Evolutionary conservation across 2,329 filamentous ascomycete genomes (phyloP).

Genomic region (Madurella fahalii): DNA sequence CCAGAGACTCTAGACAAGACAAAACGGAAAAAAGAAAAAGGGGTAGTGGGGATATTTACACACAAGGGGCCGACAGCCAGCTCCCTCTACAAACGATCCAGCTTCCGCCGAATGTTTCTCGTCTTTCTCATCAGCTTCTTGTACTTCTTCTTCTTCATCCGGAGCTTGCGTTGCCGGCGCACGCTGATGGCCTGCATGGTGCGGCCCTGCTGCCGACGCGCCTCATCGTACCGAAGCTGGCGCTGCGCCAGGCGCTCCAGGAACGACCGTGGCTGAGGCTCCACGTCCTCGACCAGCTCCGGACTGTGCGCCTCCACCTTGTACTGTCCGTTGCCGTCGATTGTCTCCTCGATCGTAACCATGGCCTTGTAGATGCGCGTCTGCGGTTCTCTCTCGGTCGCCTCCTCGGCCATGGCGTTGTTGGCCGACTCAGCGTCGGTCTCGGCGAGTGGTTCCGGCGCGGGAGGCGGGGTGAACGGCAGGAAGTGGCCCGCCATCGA

Average conservation of each 20-base stretch:
- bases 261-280: slow-evolving; percentile 50
- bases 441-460: slow-evolving; percentile 56
- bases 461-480: slow-evolving; percentile 81
- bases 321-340: slow-evolving; percentile 55
- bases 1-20: slow-evolving; percentile 9
- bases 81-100: slow-evolving; percentile 57
- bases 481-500: slow-evolving; percentile 66
- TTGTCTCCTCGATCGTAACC: slow-evolving; percentile 64
- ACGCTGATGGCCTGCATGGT: slow-evolving; percentile 82
- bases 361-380: slow-evolving; percentile 59
- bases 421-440: slow-evolving; percentile 28
- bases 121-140: slow-evolving; percentile 98
- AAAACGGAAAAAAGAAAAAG: slow-evolving; percentile 5
- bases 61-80: neutral
- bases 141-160: slow-evolving; percentile 99
- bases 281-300: slow-evolving; percentile 48
- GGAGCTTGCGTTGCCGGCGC: slow-evolving; percentile 85
- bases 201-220: slow-evolving; percentile 43
- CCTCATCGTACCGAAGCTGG: slow-evolving; percentile 56
- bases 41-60: slow-evolving; percentile 18
- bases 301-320: slow-evolving; percentile 59
- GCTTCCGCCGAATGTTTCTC: slow-evolving; percentile 79
- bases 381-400: slow-evolving; percentile 39
- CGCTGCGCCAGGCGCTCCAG: slow-evolving; percentile 66
- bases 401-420: slow-evolving; percentile 28